Evolutionary conservation across 1,284 basidiomycete species (phyloP).

Genomic region (Marasmius fiardii): DNA sequence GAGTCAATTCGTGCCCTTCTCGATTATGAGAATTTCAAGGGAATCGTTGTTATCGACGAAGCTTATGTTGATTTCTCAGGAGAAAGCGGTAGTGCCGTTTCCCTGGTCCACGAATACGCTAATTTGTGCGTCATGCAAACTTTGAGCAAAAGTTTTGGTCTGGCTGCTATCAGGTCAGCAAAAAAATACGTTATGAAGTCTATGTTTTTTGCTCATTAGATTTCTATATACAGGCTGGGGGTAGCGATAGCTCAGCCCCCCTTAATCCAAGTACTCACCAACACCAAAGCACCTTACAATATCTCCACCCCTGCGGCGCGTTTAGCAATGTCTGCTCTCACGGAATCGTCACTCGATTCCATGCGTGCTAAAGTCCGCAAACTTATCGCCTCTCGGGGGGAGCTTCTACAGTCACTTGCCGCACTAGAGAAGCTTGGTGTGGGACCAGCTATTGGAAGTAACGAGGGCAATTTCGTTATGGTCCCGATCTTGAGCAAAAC

Average conservation of each 20-base stretch:
- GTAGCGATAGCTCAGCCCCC: constrained; percentile 88
- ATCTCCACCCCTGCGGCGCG: constrained; percentile 89
- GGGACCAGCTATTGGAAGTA: constrained; percentile 74
- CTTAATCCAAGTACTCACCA: constrained; percentile 88
- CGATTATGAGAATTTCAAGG: constrained; percentile 82
- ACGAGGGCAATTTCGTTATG: constrained; percentile 92
- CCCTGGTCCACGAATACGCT: constrained; percentile 75
- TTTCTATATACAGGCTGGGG: constrained; percentile 62
- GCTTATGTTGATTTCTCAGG: constrained; percentile 95
- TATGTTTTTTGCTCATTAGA: not conserved
- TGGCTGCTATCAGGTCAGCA: constrained; percentile 88
- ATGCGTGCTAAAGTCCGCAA: constrained; percentile 69
- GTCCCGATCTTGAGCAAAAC: constrained; percentile 68
- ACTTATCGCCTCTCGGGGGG: constrained; percentile 58
- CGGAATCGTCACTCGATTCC: constrained; percentile 54
- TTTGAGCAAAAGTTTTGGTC: constrained; percentile 92
- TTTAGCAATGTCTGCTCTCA: constrained; percentile 79
- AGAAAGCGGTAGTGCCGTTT: constrained; percentile 61
- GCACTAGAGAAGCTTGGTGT: constrained; percentile 52
- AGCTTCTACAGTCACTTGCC: constrained; percentile 51
- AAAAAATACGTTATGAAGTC: too few relatives aligned
- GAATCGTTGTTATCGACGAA: constrained; percentile 94
- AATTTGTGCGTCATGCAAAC: constrained; percentile 96
- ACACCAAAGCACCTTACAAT: constrained; percentile 98
- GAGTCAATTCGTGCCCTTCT: constrained; percentile 69